Evolutionary conservation across 2,329 filamentous ascomycete species (phyloP).

Genomic region (Arthrobotrys iridis): DNA sequence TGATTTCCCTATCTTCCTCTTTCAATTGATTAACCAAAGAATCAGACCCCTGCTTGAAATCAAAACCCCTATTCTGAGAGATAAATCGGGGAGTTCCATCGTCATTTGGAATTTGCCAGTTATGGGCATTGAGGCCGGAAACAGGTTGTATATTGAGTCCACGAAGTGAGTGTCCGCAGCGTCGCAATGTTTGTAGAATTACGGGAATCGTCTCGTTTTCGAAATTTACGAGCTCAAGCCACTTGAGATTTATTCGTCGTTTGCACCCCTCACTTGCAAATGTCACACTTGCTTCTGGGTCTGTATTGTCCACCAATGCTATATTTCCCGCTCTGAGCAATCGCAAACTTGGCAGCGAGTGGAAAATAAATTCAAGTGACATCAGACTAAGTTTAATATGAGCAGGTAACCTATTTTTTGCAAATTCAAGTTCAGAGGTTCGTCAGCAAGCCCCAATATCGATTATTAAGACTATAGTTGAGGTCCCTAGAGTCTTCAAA

Average conservation of each 20-base stretch:
- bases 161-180: slow-evolving; percentile 9
- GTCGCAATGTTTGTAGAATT: slow-evolving; percentile 19
- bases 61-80: background rate
- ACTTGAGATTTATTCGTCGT: background rate
- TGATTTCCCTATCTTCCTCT: slow-evolving; percentile 5
- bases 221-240: slow-evolving; percentile 16
- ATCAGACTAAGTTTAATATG: slow-evolving; percentile 14
- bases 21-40: background rate
- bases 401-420: background rate
- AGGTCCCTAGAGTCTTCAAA: too few relatives aligned
- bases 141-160: slow-evolving; percentile 20
- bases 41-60: slow-evolving; percentile 4
- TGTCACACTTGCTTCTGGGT: background rate
- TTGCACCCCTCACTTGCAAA: background rate
- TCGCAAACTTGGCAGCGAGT: background rate
- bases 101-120: background rate
- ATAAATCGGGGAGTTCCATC: background rate
- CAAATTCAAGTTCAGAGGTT: background rate
- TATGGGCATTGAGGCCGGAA: background rate
- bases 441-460: background rate
- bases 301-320: slow-evolving; percentile 3
- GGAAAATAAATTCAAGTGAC: background rate
- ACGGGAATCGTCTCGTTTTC: slow-evolving; percentile 11
- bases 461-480: too few relatives aligned
- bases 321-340: slow-evolving; percentile 1